A percentile compares a stretch with the other conserved stretches of the same genome.
Evolutionary conservation across 768 basidiomycete genomes (phyloP).

Genomic region (Tremella yokohamensis): DNA sequence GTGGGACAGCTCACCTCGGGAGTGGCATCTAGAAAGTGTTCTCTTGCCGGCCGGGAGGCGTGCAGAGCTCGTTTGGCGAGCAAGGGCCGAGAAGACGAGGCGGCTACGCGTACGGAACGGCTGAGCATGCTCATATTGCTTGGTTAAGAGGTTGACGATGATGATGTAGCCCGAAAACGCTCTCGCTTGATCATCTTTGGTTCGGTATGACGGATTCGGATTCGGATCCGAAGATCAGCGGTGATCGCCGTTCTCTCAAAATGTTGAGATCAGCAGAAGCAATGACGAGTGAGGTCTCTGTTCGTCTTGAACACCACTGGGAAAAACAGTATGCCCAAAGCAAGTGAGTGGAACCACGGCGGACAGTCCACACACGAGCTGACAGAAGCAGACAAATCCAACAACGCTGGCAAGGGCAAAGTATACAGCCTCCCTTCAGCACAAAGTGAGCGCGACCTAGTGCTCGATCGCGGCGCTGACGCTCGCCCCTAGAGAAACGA

Average conservation of each 20-base stretch:
- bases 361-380: background rate
- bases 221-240: background rate
- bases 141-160: too few species aligned
- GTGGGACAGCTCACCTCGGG: conserved; percentile 15
- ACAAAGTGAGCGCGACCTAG: conserved; percentile 24
- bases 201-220: too few species aligned
- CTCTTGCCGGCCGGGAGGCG: conserved; percentile 16
- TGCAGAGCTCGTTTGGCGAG: conserved; percentile 10
- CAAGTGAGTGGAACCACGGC: conserved; percentile 11
- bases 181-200: too few species aligned
- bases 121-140: background rate
- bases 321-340: conserved; percentile 16
- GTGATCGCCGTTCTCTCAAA: background rate
- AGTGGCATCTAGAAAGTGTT: conserved; percentile 30
- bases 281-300: too few species aligned
- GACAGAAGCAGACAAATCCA: conserved; percentile 19
- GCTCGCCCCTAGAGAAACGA: conserved; percentile 55
- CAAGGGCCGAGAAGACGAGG: conserved; percentile 6
- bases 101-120: conserved; percentile 10
- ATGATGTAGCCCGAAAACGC: too few species aligned
- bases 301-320: too few species aligned
- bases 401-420: conserved; percentile 29
- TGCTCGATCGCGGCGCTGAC: background rate
- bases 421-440: conserved; percentile 31
- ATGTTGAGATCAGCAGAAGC: too few species aligned